These are phyloP conservation scores for Forsythia suspensa DNA, from an alignment of 257 asterid species.

Conservation along the genomic window DNA sequence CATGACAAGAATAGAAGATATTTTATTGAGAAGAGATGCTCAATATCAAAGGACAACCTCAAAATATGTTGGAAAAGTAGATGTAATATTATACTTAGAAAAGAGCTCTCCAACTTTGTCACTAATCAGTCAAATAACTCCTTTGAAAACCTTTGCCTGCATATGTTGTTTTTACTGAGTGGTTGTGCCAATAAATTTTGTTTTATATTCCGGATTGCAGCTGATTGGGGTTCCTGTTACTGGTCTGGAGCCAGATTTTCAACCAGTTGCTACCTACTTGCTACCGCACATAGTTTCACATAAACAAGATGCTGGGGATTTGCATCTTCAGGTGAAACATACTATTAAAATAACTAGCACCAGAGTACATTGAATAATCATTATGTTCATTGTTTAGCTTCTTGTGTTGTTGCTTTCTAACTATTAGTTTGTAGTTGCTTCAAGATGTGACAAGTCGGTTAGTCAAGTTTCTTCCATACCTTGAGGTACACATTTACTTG, in stretches of 20 bases:
- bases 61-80: background rate
- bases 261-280: constrained; percentile 74
- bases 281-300: constrained; percentile 75
- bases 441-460: constrained; percentile 78
- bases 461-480: constrained; percentile 87
- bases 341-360: constrained; percentile 19
- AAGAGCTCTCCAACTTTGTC: background rate
- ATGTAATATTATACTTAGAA: background rate
- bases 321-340: constrained; percentile 85
- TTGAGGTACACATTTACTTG: constrained; percentile 62
- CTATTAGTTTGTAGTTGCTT: constrained; percentile 69
- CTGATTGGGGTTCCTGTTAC: constrained; percentile 79
- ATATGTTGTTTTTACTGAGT: constrained; percentile 12
- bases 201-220: constrained; percentile 50
- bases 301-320: constrained; percentile 73
- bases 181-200: constrained; percentile 6
- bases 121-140: background rate
- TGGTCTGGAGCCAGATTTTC: constrained; percentile 94
- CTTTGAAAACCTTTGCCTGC: constrained; percentile 19
- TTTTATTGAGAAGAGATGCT: background rate
- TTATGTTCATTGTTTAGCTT: constrained; percentile 7
- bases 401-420: constrained; percentile 37
- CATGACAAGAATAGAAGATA: background rate
- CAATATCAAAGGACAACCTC: background rate
- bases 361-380: constrained; percentile 12